These are phyloP conservation scores for Daldinia eschscholtzii DNA, from an alignment of 2,329 filamentous ascomycete species.

Conservation along the genomic window DNA sequence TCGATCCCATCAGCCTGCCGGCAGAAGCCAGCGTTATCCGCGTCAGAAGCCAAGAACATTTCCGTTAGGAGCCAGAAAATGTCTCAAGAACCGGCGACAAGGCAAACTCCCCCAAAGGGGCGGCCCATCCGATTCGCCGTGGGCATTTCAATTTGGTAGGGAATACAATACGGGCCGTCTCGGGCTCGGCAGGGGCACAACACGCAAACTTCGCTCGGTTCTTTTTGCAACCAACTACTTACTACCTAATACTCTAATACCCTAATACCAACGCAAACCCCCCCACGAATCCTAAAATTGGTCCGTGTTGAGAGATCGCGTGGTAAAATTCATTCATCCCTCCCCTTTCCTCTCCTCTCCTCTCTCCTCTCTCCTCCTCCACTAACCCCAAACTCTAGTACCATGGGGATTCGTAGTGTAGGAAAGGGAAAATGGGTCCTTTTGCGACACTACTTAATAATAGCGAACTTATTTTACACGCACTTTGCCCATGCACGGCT, in stretches of 20 bases:
- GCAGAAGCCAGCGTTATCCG: conserved; percentile 6
- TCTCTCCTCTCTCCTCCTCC: conserved; percentile 18
- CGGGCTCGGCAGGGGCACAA: conserved; percentile 40
- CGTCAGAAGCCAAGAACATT: conserved; percentile 23
- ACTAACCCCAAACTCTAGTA: conserved; percentile 3
- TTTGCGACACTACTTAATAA: neutral
- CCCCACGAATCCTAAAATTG: conserved; percentile 24
- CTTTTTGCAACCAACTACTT: neutral
- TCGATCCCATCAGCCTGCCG: conserved; percentile 28
- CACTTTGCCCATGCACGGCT: conserved; percentile 1
- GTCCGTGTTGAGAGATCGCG: conserved; percentile 16
- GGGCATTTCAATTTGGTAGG: neutral
- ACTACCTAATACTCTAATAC: no score
- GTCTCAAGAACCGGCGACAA: conserved; percentile 31
- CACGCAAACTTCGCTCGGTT: conserved; percentile 12
- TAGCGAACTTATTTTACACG: neutral
- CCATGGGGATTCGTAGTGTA: conserved; percentile 3
- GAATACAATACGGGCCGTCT: conserved; percentile 36
- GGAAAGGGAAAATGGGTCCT: neutral
- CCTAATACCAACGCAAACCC: no score
- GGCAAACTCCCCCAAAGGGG: conserved; percentile 20
- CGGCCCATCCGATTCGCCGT: conserved; percentile 40
- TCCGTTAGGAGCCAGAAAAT: conserved; percentile 21
- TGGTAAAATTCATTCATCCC: neutral
- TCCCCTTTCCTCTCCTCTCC: conserved; percentile 15